A percentile compares a stretch with the other conserved stretches of the same genome.
These are phyloP conservation scores for Saccharomycopsis sp. DNA, from an alignment of 805 yeast species.

Conservation along the genomic window DNA sequence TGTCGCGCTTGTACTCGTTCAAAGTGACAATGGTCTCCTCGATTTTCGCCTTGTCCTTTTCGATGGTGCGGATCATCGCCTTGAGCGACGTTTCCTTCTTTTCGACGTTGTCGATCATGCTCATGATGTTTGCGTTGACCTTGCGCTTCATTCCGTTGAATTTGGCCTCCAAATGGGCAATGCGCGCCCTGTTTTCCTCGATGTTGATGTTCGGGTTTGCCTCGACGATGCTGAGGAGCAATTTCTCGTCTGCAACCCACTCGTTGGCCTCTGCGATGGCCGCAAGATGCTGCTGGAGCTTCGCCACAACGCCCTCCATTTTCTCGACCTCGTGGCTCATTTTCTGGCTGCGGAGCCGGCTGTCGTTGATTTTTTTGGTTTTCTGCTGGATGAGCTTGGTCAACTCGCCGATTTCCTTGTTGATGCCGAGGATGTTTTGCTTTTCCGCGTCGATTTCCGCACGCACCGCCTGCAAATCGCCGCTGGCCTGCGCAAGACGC, in stretches of 20 bases:
- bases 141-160: conserved; percentile 68
- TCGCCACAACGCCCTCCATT: conserved; percentile 32
- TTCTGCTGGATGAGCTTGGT: conserved; percentile 39
- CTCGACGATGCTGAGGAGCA: conserved; percentile 48
- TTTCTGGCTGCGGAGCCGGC: conserved; percentile 47
- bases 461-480: conserved; percentile 21
- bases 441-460: conserved; percentile 46
- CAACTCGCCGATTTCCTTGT: conserved; percentile 69
- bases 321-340: conserved; percentile 50
- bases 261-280: conserved; percentile 47
- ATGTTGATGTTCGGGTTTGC: conserved; percentile 60
- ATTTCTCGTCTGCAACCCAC: conserved; percentile 67
- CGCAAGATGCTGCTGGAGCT: conserved; percentile 36
- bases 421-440: conserved; percentile 55
- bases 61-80: conserved; percentile 78
- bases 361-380: conserved; percentile 34
- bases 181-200: conserved; percentile 53
- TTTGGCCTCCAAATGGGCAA: conserved; percentile 48
- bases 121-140: conserved; percentile 82
- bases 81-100: conserved; percentile 74
- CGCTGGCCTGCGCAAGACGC: conserved; percentile 23
- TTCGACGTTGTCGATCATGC: conserved; percentile 85
- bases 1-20: conserved; percentile 78
- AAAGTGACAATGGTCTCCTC: conserved; percentile 79
- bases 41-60: conserved; percentile 82